Percentiles rank a stretch among this genome's conserved stretches.
phyloP scores from a whole-genome alignment of 169 alveolate genomes.

The Babesia ovata region DNA sequence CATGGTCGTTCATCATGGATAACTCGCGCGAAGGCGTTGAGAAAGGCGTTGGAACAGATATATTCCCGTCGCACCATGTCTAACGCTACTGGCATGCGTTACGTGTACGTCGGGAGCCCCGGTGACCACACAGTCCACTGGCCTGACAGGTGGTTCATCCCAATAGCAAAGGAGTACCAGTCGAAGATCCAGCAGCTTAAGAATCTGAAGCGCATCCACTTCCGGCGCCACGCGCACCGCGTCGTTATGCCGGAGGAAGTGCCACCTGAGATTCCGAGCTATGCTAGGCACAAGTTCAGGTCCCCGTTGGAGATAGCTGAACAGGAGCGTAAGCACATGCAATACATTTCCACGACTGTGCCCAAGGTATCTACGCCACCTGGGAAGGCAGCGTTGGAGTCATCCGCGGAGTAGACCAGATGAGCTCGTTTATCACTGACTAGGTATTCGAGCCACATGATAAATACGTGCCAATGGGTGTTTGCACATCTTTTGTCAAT shows the following conservation, averaged over 20 bases:
- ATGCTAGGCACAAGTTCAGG: slow-evolving; percentile 65
- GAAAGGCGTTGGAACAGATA: slow-evolving; percentile 75
- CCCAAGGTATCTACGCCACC: slow-evolving; percentile 7
- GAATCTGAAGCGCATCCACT: slow-evolving; percentile 55
- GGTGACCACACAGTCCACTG: slow-evolving; percentile 80
- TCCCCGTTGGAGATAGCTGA: slow-evolving; percentile 63
- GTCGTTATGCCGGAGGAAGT: slow-evolving; percentile 73
- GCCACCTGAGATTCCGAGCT: slow-evolving; percentile 69
- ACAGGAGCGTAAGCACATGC: slow-evolving; percentile 58
- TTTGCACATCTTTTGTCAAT: background rate
- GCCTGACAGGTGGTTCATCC: slow-evolving; percentile 81
- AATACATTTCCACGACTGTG: slow-evolving; percentile 38
- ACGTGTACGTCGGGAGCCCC: slow-evolving; percentile 71
- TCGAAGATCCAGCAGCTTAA: slow-evolving; percentile 61
- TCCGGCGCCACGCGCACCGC: slow-evolving; percentile 55
- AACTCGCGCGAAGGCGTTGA: slow-evolving; percentile 73
- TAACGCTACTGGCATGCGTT: slow-evolving; percentile 75
- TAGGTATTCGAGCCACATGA: background rate
- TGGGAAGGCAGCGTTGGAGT: background rate
- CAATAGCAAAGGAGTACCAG: slow-evolving; percentile 75
- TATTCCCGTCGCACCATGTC: slow-evolving; percentile 73
- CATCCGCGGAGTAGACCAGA: background rate
- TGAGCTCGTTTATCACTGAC: background rate
- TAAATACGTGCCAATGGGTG: background rate
- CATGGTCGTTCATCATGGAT: slow-evolving; percentile 78